A percentile compares a stretch with the other conserved stretches of the same genome.
phyloP scores from a whole-genome alignment of 768 basidiomycete species.

The Clitopilus passeckerianus region DNA sequence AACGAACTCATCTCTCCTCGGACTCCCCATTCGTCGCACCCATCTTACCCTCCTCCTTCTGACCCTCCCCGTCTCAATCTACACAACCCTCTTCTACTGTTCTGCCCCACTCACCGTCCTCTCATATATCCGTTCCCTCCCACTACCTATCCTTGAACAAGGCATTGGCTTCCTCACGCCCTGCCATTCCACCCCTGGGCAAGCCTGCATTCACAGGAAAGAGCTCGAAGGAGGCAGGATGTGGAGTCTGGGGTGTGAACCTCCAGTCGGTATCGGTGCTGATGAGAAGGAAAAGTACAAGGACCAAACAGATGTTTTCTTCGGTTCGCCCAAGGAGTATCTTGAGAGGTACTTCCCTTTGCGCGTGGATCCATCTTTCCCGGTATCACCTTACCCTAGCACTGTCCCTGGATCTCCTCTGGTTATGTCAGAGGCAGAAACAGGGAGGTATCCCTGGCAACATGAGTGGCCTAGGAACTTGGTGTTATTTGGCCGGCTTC shows the following conservation, averaged over 20 bases:
- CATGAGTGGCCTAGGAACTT: constrained; percentile 83
- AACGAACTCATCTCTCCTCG: neutral
- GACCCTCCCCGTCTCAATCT: constrained; percentile 58
- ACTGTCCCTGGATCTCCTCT: constrained; percentile 41
- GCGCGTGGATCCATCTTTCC: constrained; percentile 57
- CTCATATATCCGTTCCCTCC: constrained; percentile 55
- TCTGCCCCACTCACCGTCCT: constrained; percentile 76
- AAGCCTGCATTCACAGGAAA: constrained; percentile 76
- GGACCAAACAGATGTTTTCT: constrained; percentile 85
- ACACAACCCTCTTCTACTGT: constrained; percentile 72
- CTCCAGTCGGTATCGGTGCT: constrained; percentile 58
- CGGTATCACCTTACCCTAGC: constrained; percentile 51
- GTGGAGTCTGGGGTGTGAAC: constrained; percentile 93
- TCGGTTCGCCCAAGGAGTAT: constrained; percentile 63
- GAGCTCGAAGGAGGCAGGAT: constrained; percentile 54
- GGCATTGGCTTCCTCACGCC: constrained; percentile 85
- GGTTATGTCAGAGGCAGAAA: constrained; percentile 8
- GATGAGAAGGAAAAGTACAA: constrained; percentile 53
- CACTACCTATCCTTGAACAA: constrained; percentile 36
- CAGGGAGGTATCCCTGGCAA: constrained; percentile 39
- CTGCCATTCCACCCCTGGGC: constrained; percentile 94
- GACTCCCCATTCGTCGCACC: constrained; percentile 12
- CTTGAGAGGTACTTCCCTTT: constrained; percentile 63
- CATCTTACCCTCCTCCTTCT: constrained; percentile 43
- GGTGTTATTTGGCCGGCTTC: constrained; percentile 77